phyloP scores from a whole-genome alignment of 257 asterid genomes.

The Solanum clarkiae region DNA sequence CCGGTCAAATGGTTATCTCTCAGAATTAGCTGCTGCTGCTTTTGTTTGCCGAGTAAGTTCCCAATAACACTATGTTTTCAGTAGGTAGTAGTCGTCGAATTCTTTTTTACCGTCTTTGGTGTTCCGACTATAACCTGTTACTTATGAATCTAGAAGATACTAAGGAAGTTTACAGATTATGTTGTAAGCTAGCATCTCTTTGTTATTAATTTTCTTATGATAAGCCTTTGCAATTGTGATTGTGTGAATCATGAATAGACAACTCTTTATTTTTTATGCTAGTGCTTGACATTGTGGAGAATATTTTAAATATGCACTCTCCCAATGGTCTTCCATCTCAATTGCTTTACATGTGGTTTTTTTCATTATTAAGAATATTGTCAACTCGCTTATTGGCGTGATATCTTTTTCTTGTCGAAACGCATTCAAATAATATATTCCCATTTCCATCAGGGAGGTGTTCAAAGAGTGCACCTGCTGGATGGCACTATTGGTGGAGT shows the following conservation, averaged over 20 bases:
- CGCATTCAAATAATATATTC: not conserved
- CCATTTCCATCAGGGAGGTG: constrained; percentile 66
- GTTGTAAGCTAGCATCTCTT: not conserved
- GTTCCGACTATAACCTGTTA: not conserved
- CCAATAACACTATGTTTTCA: not conserved
- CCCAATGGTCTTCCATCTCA: not conserved
- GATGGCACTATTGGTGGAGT: constrained; percentile 94
- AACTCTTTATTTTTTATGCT: not conserved
- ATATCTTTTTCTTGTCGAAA: not conserved
- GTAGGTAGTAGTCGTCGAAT: not conserved
- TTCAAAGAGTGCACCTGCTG: constrained; percentile 84
- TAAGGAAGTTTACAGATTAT: not conserved
- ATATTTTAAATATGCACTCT: not conserved
- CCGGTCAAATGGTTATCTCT: constrained; percentile 67
- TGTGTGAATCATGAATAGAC: not conserved
- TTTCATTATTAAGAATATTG: not conserved
- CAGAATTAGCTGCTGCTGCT: constrained; percentile 98
- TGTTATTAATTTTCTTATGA: not conserved
- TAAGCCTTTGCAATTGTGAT: not conserved
- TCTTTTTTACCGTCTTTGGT: not conserved
- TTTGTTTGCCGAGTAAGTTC: constrained; percentile 85
- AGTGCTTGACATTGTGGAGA: not conserved
- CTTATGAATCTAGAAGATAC: not conserved
- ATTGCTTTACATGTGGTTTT: not conserved
- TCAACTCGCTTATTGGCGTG: not conserved